A percentile compares a stretch with the other conserved stretches of the same genome.
Evolutionary conservation across 495 filamentous ascomycete species (phyloP).

Genomic region (Neurospora sp.): DNA sequence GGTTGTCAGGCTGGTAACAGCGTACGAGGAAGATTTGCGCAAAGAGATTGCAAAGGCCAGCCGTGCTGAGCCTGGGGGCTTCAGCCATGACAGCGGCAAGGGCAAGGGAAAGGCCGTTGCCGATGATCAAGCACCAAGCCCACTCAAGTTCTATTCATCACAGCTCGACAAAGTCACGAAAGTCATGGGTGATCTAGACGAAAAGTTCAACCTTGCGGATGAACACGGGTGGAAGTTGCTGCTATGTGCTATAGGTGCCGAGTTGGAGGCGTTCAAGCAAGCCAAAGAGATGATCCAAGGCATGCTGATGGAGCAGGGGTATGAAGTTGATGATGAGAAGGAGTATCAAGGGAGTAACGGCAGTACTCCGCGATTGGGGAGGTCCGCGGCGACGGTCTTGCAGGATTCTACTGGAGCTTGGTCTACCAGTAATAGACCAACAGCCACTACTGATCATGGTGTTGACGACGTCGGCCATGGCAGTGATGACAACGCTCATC

Average conservation of each 20-base stretch:
- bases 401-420: not conserved
- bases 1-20: slow-evolving; percentile 48
- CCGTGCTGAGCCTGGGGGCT: slow-evolving; percentile 4
- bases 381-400: slow-evolving; percentile 4
- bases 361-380: slow-evolving; percentile 8
- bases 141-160: slow-evolving; percentile 1
- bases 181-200: slow-evolving; percentile 49
- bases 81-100: slow-evolving; percentile 9
- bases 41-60: slow-evolving; percentile 35
- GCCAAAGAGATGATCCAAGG: slow-evolving; percentile 50
- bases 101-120: slow-evolving; percentile 9
- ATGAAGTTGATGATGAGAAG: slow-evolving; percentile 5
- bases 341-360: slow-evolving; percentile 1
- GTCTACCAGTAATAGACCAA: not conserved
- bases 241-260: slow-evolving; percentile 78
- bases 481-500: slow-evolving; percentile 14
- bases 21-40: slow-evolving; percentile 58
- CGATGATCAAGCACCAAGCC: slow-evolving; percentile 26
- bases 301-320: slow-evolving; percentile 10
- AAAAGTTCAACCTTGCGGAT: slow-evolving; percentile 48
- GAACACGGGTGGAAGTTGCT: slow-evolving; percentile 75
- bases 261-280: slow-evolving; percentile 72
- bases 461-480: not conserved
- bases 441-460: not conserved
- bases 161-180: slow-evolving; percentile 47